Percentiles rank a stretch among this genome's conserved stretches.
These are phyloP conservation scores for Pestalotiopsis sp. DNA, from an alignment of 2,329 filamentous ascomycete genomes.

Conservation along the genomic window DNA sequence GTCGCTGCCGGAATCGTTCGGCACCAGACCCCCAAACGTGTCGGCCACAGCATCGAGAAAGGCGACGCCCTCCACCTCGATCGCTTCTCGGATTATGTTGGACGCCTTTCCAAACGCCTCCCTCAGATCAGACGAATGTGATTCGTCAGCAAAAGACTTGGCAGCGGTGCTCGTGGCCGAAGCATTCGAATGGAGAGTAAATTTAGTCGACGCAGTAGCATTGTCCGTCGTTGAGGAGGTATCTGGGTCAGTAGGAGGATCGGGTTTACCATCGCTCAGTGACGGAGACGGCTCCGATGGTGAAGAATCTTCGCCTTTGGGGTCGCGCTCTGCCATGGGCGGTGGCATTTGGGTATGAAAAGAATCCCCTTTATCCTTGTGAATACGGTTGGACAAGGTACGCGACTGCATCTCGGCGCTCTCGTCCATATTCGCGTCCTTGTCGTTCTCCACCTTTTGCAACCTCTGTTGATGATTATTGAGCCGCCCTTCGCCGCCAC, in stretches of 20 bases:
- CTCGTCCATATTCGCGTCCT: neutral
- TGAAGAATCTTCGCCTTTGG: neutral
- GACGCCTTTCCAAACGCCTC: conserved; percentile 44
- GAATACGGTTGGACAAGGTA: neutral
- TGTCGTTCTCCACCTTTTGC: neutral
- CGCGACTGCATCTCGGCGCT: neutral
- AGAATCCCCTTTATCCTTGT: too few species aligned
- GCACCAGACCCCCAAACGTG: conserved; percentile 18
- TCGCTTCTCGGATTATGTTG: conserved; percentile 43
- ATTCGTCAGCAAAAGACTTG: conserved; percentile 9
- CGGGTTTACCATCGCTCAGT: neutral
- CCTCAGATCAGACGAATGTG: conserved; percentile 11
- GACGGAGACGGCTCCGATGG: conserved; percentile 2
- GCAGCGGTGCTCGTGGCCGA: neutral
- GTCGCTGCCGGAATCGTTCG: neutral
- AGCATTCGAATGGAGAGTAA: neutral
- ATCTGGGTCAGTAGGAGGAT: neutral
- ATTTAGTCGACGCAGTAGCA: conserved; percentile 4
- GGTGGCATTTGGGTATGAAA: neutral
- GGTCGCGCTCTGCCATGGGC: neutral
- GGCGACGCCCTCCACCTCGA: conserved; percentile 42
- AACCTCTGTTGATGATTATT: conserved; percentile 22
- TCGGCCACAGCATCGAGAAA: conserved; percentile 34
- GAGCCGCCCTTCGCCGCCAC: conserved; percentile 21
- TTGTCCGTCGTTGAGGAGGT: neutral